These are phyloP conservation scores for Helianthus annuus DNA, from an alignment of 129 eudicot species.

Conservation along the genomic window DNA sequence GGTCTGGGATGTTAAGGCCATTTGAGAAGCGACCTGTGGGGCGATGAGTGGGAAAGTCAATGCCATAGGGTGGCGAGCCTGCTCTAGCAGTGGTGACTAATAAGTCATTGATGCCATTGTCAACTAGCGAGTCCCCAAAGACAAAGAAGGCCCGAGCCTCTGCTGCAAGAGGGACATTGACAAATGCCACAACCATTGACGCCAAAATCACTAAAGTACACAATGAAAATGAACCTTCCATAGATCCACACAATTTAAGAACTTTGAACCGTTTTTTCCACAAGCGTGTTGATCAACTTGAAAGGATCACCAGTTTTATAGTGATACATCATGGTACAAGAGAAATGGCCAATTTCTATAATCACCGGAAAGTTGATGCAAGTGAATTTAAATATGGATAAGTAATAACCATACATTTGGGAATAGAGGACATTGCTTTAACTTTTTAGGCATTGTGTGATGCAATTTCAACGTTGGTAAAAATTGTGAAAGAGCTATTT, in stretches of 20 bases:
- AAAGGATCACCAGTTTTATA: constrained; percentile 4
- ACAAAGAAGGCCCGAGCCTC: constrained; percentile 56
- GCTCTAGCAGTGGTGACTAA: constrained; percentile 59
- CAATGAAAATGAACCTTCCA: constrained; percentile 26
- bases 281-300: constrained; percentile 6
- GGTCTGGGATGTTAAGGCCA: constrained; percentile 60
- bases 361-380: constrained; percentile 24
- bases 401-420: constrained; percentile 22
- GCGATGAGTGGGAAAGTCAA: constrained; percentile 54
- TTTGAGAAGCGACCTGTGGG: constrained; percentile 65
- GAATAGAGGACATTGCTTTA: constrained; percentile 25
- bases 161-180: constrained; percentile 20
- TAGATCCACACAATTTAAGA: constrained; percentile 15
- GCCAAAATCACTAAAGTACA: constrained; percentile 13
- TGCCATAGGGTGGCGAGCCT: constrained; percentile 69
- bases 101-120: constrained; percentile 68
- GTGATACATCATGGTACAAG: constrained; percentile 30
- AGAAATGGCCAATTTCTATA: constrained; percentile 34
- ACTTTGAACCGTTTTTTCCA: background rate
- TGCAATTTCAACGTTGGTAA: constrained; percentile 31
- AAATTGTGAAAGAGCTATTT: constrained; percentile 13
- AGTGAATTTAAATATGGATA: constrained; percentile 21
- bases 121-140: constrained; percentile 65
- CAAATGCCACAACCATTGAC: constrained; percentile 16
- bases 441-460: constrained; percentile 27